Conservation (phyloP, 441 rosid genomes). For the Theobroma grandiflorum region DNA sequence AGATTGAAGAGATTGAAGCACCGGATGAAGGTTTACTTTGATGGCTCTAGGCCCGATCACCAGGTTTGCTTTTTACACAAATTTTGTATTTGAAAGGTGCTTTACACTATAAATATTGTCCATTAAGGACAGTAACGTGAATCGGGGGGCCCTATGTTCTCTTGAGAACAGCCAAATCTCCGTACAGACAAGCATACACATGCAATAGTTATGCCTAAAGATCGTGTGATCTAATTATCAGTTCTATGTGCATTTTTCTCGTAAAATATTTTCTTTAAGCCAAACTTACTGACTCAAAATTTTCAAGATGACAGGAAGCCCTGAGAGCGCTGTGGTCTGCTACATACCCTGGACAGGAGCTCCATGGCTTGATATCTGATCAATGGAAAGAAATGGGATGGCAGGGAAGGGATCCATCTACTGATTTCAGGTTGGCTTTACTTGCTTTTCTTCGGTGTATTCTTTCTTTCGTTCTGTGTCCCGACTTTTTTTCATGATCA, state of each 20-base stretch:
- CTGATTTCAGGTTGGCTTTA: conserved; percentile 77
- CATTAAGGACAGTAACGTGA: neutral
- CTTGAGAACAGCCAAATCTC: neutral
- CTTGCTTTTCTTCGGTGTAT: neutral
- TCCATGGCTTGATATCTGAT: conserved; percentile 74
- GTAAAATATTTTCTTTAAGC: neutral
- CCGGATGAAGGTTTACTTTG: conserved; percentile 75
- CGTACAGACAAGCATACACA: neutral
- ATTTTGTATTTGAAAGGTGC: neutral
- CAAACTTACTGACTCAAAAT: neutral
- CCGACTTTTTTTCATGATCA: conserved; percentile 18
- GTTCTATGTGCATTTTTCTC: neutral
- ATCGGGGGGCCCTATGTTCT: neutral
- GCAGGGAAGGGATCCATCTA: conserved; percentile 97
- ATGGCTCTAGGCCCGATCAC: conserved; percentile 74
- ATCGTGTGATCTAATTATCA: neutral
- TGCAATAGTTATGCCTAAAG: neutral
- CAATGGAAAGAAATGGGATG: conserved; percentile 99
- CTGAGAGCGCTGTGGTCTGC: conserved; percentile 86
- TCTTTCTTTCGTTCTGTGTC: conserved; percentile 5
- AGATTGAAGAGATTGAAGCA: conserved; percentile 71
- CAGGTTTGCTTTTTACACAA: conserved; percentile 50
- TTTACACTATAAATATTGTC: neutral
- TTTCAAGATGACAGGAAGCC: conserved; percentile 56
- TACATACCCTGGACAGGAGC: conserved; percentile 74